A percentile compares a stretch with the other conserved stretches of the same genome.
Conservation (phyloP, 2,329 filamentous ascomycete species). For the Trichoderma simmonsii region DNA sequence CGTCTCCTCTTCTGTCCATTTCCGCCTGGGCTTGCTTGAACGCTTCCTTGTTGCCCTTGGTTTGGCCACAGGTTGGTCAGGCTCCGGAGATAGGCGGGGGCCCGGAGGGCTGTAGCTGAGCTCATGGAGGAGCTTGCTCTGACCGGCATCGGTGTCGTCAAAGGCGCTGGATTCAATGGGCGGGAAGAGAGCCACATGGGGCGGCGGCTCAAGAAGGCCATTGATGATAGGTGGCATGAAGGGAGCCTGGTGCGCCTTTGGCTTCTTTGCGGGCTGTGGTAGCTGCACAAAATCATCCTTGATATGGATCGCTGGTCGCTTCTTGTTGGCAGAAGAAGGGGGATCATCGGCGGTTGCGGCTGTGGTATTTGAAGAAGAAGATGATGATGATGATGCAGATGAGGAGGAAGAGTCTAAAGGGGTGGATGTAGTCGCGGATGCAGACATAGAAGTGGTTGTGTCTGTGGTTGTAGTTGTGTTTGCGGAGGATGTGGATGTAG, state of each 20-base stretch:
- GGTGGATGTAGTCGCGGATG: background rate
- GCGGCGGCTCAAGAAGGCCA: conserved; percentile 60
- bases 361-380: background rate
- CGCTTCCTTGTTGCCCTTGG: conserved; percentile 43
- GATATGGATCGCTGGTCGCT: conserved; percentile 46
- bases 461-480: background rate
- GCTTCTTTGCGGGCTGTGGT: conserved; percentile 63
- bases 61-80: conserved; percentile 36
- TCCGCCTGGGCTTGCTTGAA: conserved; percentile 55
- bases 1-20: conserved; percentile 65
- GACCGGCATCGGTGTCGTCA: conserved; percentile 44
- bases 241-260: conserved; percentile 55
- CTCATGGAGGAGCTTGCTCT: conserved; percentile 43
- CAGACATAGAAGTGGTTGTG: background rate
- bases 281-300: conserved; percentile 64
- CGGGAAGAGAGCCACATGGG: conserved; percentile 59
- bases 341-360: background rate
- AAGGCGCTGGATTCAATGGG: conserved; percentile 59
- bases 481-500: background rate
- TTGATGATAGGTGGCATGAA: conserved; percentile 64
- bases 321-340: conserved; percentile 44
- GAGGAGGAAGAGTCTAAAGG: background rate
- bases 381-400: background rate
- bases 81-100: conserved; percentile 28
- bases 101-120: conserved; percentile 32